Evolutionary conservation across 2,329 filamentous ascomycete species (phyloP).

Genomic region (Colletotrichum sp.): DNA sequence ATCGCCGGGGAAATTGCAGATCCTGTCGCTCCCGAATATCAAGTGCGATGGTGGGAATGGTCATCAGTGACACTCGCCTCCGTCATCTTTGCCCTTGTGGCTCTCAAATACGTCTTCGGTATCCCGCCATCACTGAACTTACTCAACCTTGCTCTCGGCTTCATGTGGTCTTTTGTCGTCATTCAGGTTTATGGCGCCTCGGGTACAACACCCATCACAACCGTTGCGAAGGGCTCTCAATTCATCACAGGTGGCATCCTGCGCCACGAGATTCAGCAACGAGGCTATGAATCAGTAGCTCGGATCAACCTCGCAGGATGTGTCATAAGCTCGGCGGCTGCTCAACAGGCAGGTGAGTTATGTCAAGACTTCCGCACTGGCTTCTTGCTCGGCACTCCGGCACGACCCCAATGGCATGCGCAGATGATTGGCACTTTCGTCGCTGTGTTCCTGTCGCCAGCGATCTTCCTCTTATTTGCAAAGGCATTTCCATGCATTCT

Average conservation of each 20-base stretch:
- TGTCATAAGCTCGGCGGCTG: not conserved
- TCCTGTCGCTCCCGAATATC: not conserved
- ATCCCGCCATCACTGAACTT: not conserved
- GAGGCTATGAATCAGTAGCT: not conserved
- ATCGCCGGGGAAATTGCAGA: not conserved
- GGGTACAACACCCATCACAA: not conserved
- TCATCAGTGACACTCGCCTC: not conserved
- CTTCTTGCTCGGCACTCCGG: not conserved
- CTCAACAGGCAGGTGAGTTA: not conserved
- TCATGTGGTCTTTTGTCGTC: not conserved
- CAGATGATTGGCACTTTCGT: not conserved
- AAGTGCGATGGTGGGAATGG: not conserved
- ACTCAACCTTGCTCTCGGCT: not conserved
- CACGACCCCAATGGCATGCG: not conserved
- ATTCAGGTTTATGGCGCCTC: not conserved
- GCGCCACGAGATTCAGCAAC: rapidly evolving
- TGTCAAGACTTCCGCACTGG: not conserved
- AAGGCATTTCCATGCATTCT: not conserved
- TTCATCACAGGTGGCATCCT: not conserved
- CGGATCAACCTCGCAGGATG: not conserved
- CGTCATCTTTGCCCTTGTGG: not conserved
- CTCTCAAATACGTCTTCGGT: not conserved
- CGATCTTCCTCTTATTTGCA: not conserved
- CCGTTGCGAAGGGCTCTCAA: not conserved
- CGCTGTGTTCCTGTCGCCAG: not conserved